These are phyloP conservation scores for Yarrowia sp. DNA, from an alignment of 805 yeast genomes.

Conservation along the genomic window DNA sequence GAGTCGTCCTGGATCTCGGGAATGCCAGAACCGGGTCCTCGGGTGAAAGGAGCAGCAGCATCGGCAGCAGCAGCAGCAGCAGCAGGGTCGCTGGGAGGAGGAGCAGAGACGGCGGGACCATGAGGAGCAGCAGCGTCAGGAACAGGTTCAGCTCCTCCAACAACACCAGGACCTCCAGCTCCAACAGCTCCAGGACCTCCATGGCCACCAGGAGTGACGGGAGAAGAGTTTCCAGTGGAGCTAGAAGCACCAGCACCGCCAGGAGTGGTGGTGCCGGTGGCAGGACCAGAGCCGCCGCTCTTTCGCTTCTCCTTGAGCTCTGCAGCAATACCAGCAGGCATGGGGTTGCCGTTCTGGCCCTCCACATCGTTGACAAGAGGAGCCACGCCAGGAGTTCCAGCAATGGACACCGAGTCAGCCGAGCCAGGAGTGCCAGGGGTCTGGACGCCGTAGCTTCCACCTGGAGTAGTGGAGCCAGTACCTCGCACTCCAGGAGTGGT, in stretches of 20 bases:
- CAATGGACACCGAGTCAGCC: neutral
- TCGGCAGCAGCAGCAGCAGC: neutral
- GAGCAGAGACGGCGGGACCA: neutral
- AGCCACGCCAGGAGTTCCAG: neutral
- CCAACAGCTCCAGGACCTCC: neutral
- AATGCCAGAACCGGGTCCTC: neutral
- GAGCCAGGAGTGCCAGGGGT: conserved; percentile 8
- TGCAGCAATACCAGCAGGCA: neutral
- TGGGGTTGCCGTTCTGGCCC: conserved; percentile 15
- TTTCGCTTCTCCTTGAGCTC: neutral
- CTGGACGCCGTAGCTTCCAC: neutral
- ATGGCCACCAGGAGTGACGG: neutral
- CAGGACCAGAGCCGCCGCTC: neutral
- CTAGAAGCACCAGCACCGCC: neutral
- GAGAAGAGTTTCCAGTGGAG: neutral
- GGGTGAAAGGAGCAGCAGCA: neutral
- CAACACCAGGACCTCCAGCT: neutral
- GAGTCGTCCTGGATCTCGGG: conserved; percentile 21
- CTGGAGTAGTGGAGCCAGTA: neutral
- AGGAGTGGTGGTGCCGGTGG: neutral
- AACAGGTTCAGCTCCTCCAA: neutral
- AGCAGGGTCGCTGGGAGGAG: neutral
- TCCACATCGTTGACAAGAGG: neutral
- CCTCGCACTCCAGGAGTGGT: neutral
- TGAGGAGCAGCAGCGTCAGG: neutral